Evolutionary conservation across 2,329 filamentous ascomycete species (phyloP), one percentile per base, ranked within the genome.

Genomic region (Nothomitra cinnamomea): DNA sequence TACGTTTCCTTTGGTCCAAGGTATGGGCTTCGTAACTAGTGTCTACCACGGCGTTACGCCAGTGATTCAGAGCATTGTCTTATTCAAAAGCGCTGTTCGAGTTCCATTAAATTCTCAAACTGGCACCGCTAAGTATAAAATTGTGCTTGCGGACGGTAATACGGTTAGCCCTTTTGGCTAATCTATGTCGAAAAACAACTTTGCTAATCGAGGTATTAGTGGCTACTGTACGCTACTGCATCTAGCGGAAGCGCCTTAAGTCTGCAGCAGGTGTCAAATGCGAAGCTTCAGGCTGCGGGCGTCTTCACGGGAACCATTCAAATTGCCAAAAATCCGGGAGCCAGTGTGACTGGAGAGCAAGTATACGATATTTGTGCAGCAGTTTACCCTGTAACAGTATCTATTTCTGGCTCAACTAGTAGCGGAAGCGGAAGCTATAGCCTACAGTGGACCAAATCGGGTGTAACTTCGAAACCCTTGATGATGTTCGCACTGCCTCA

Each of bases 401-500:
- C 67, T 1, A 68, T 95, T 22, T 76, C 77, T 2, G 90, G 85
- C 0, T 74, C 74, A 2, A 75, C 76, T 1, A 67, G 69, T 43
- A 79, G 77, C 1, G 69, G 69, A 0, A 70, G 69, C 10, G 90
- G 87, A 10, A 78, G 72, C 1, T 98, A 96, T 64, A 78, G 70
- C 0, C 77, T 96, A 55, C 68, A 69, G 0, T 96, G 85, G 70
- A 68, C 71, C n/a, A 90, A 86, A 61, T 75, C 71, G 0, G 90
- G 89, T 4, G 71, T 79, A 36, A 63, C 72, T 15, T 66, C 69
- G 5, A 70, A 77, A 15, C 76, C 73, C 2, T 71, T 95, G 21
- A 72, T 92, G 58, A 92, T 94, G 82, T 95, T 85, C 64, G 86
- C 85, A 15, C 70, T 98, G 49, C 87, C 89, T 21, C 92, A 96